These are phyloP conservation scores for Colletotrichum destructivum DNA, from an alignment of 2,329 filamentous ascomycete species.

Conservation along the genomic window DNA sequence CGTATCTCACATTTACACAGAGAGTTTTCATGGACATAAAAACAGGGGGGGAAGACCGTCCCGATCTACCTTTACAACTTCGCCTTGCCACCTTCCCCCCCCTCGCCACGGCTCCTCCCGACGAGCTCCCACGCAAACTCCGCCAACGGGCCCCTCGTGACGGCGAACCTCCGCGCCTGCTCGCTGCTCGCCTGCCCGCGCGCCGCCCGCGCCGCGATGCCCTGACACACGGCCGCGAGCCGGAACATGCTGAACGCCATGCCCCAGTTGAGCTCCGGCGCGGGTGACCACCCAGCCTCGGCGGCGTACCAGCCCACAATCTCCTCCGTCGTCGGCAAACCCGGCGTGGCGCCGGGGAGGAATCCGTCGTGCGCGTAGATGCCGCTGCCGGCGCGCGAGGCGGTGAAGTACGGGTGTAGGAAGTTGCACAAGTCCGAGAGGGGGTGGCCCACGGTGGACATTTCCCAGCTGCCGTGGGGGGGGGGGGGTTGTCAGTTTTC, in stretches of 20 bases:
- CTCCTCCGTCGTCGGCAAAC: slow-evolving; percentile 66
- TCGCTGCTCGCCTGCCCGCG: slow-evolving; percentile 90
- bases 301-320: slow-evolving; percentile 59
- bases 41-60: no score
- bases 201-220: slow-evolving; percentile 91
- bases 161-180: slow-evolving; percentile 81
- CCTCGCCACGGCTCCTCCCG: slow-evolving; percentile 50
- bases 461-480: slow-evolving; percentile 82
- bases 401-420: slow-evolving; percentile 58
- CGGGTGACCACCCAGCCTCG: slow-evolving; percentile 79
- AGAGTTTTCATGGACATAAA: no score
- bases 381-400: slow-evolving; percentile 49
- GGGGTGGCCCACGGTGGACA: slow-evolving; percentile 97
- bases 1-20: no score
- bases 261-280: slow-evolving; percentile 72
- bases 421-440: slow-evolving; percentile 92
- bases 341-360: slow-evolving; percentile 73
- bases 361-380: slow-evolving; percentile 65
- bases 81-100: slow-evolving; percentile 49
- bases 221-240: slow-evolving; percentile 79
- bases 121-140: slow-evolving; percentile 85
- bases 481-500: background rate
- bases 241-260: slow-evolving; percentile 75
- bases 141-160: slow-evolving; percentile 79
- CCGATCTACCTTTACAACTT: slow-evolving; percentile 42